Conservation (phyloP, 257 asterid genomes). For the Mentha longifolia region DNA sequence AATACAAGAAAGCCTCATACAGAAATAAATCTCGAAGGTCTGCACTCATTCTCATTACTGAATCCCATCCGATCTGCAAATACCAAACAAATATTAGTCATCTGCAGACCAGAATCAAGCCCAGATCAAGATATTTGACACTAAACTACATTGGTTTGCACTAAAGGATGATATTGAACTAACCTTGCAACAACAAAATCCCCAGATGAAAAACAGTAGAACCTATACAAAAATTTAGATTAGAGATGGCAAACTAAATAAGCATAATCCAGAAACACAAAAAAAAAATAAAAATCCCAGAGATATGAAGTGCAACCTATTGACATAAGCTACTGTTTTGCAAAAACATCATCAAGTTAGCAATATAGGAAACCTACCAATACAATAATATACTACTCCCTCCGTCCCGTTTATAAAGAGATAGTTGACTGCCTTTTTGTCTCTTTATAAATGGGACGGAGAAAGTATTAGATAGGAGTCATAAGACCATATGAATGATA, state of each 20-base stretch:
- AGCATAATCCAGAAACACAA: conserved; percentile 19
- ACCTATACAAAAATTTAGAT: conserved; percentile 58
- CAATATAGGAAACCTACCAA: conserved; percentile 18
- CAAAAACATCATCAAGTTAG: not conserved
- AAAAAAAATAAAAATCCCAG: no score
- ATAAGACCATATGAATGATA: conserved; percentile 7
- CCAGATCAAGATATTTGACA: conserved; percentile 17
- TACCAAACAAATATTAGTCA: conserved; percentile 33
- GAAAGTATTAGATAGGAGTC: no score
- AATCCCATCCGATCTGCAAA: conserved; percentile 96
- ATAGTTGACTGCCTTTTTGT: no score
- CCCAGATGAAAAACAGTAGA: conserved; percentile 83
- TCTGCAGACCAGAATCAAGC: conserved; percentile 23
- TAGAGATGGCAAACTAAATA: conserved; percentile 27
- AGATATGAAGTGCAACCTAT: conserved; percentile 16
- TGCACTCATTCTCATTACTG: conserved; percentile 98
- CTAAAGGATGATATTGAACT: conserved; percentile 37
- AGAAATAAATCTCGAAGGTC: conserved; percentile 89
- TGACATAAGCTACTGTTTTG: conserved; percentile 1
- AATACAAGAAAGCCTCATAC: conserved; percentile 97
- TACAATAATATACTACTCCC: not conserved
- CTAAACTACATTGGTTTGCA: conserved; percentile 13
- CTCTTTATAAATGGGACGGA: no score
- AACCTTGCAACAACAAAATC: conserved; percentile 89
- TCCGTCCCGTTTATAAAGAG: no score